Base-by-base conservation (phyloP, 2,329 filamentous ascomycete genomes). In the Neurospora sp. region DNA sequence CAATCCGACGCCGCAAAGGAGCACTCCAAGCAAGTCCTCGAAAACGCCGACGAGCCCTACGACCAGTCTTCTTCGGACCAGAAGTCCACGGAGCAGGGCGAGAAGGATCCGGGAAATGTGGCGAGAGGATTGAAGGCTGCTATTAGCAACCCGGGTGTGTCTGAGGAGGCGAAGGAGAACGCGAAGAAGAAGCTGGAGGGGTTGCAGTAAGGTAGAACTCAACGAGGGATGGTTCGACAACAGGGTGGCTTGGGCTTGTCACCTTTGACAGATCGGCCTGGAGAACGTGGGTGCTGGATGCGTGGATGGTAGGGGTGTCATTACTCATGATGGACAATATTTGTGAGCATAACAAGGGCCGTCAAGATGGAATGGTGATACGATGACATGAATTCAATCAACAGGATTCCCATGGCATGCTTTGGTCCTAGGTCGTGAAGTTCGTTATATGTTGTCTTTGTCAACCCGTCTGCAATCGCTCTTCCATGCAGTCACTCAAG, bases 101-200 rank as follows among this genome's bases (percentile, higher is more conserved):
- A 69, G 0, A 72, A 72, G 46, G 67, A 71, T 15, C 66, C 70
- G 1, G 72, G 72, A 3, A 72, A 72, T 19, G 70, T 72, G 0
- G 69, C 69, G 8, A 40, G 70, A 8, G 70, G 71, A 4, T 41
- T 72, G 17, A 72, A 73, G 67, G 70, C 72, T 6, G 67, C 62
- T 39, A 70, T 73, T 12, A 72, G 66, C 19, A 73, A 71, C 43
- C 70, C 69, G 0, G 69, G 65, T 2, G 70, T 71, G 6, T 70
- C 72, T 6, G 66, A 69, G 33, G 65, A 69, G 46, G 71, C 70
- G 4, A 71, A 71, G 71, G 10, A 70, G 69, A 39, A 33, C 4
- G 71, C 69, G 0, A 69, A 43, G 70, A 36, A 72, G 68, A 72
- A 72, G 62, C 28, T 71, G 46, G 57, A 66, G 3, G 28, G 19